These are phyloP conservation scores for Jamesozyma rosinii DNA, from an alignment of 805 yeast genomes.

Conservation along the genomic window DNA sequence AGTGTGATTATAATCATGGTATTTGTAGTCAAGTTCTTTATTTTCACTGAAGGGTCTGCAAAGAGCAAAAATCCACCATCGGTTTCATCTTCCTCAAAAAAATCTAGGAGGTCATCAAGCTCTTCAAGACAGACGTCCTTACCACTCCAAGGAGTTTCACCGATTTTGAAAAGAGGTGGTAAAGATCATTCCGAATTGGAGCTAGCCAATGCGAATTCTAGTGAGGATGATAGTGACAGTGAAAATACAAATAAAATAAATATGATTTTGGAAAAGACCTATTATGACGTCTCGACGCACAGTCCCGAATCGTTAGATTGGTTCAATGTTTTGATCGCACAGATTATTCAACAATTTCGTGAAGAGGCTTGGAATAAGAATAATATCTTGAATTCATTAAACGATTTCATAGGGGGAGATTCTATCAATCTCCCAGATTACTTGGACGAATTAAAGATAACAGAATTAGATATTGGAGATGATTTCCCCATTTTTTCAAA, in stretches of 20 bases:
- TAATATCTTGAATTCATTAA: conserved; percentile 71
- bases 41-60: conserved; percentile 57
- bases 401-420: conserved; percentile 45
- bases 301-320: conserved; percentile 88
- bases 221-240: conserved; percentile 18
- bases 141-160: conserved; percentile 5
- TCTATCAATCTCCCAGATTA: conserved; percentile 59
- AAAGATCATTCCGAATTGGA: conserved; percentile 7
- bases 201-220: conserved; percentile 9
- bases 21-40: conserved; percentile 64
- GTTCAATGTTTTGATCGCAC: conserved; percentile 92
- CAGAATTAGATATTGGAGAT: conserved; percentile 84
- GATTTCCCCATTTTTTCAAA: conserved; percentile 93
- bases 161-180: conserved; percentile 28
- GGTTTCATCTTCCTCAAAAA: background rate
- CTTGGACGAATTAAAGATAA: conserved; percentile 64
- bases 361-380: conserved; percentile 82
- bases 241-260: conserved; percentile 26
- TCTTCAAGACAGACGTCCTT: background rate
- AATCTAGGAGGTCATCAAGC: background rate
- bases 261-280: conserved; percentile 76
- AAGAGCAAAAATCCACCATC: conserved; percentile 25
- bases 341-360: conserved; percentile 75
- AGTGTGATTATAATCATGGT: conserved; percentile 57
- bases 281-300: conserved; percentile 82